Conservation (phyloP, 1,284 basidiomycete species). For the Pseudozyma thailandica region DNA sequence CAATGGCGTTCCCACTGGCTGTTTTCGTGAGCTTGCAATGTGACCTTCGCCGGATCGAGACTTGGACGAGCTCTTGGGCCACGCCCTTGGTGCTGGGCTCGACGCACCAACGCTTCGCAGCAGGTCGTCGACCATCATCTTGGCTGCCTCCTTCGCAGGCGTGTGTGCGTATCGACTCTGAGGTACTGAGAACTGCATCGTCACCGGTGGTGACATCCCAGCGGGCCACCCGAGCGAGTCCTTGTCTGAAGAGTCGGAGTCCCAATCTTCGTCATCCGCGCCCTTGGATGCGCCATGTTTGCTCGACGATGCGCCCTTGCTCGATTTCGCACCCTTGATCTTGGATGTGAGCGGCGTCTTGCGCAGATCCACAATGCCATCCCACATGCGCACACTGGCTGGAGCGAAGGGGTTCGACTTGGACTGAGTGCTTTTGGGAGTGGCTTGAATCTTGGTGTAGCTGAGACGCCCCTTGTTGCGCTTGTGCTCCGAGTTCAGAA, state of each 20-base stretch:
- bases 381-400: constrained; percentile 71
- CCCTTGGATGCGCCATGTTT: constrained; percentile 70
- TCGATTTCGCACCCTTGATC: constrained; percentile 39
- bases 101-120: constrained; percentile 59
- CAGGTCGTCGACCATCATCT: constrained; percentile 64
- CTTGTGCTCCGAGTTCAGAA: constrained; percentile 55
- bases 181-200: constrained; percentile 83
- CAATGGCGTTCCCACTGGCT: constrained; percentile 56
- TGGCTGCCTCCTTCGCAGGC: constrained; percentile 68
- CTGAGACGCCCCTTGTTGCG: constrained; percentile 42
- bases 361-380: constrained; percentile 79
- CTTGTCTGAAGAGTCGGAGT: constrained; percentile 68
- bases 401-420: constrained; percentile 60
- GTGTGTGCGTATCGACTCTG: constrained; percentile 75
- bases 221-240: constrained; percentile 69
- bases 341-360: constrained; percentile 71
- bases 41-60: constrained; percentile 1
- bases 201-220: constrained; percentile 86
- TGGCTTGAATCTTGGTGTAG: constrained; percentile 52
- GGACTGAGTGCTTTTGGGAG: constrained; percentile 42
- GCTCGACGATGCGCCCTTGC: constrained; percentile 63
- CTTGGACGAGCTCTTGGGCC: constrained; percentile 43
- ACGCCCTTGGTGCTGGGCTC: constrained; percentile 35
- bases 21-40: constrained; percentile 28
- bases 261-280: constrained; percentile 57